Evolutionary conservation across 192 early-diverging fungal genomes (phyloP), one percentile per base, ranked within the genome.

Genomic region (Mortierella alpina): DNA sequence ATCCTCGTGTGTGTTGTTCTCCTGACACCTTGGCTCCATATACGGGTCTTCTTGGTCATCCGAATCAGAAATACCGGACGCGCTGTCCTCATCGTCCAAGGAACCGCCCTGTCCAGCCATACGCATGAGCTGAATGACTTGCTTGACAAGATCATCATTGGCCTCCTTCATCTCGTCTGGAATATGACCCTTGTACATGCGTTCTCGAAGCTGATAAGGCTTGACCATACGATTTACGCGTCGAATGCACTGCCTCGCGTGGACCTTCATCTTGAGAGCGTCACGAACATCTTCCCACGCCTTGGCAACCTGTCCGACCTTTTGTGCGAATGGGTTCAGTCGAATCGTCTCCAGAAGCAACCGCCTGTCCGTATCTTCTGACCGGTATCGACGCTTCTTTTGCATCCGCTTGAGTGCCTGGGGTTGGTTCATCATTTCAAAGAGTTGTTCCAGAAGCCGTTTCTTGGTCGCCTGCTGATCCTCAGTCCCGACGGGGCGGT

Each of bases 221-320:
- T 80, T 80, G 31, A 80, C 69, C 77, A 80, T 80, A 13, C 77
- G 39, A 55, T 80, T 80, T 10, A 80, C 77, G 23, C 77, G 23
- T 17, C 77, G 63, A 45, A 80, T 80, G 41, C 77, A 80, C 66
- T 80, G 77, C 12, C 77, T 48, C 6, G 77, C 69, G 59, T 80
- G 77, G n/a, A 80, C 77, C 20, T 72, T 80, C 77, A 80, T 80
- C 10, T 64, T 64, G 39, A 80, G 66, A 12, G 77, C 77, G 52
- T 80, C 77, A 0, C 77, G 69, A 9, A 80, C 70, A 72, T 80
- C 77, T 39, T 80, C 77, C 77, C 77, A 80, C 12, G 77, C 77
- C 39, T 80, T 80, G 51, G 77, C 77, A 20, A 80, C 77, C 55
- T 80, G 77, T 2, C 77, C 77, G 1, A 80, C 77, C 9, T 68